Base-by-base conservation (phyloP, 176 grass and related monocot species). In the Chloris gayana region DNA sequence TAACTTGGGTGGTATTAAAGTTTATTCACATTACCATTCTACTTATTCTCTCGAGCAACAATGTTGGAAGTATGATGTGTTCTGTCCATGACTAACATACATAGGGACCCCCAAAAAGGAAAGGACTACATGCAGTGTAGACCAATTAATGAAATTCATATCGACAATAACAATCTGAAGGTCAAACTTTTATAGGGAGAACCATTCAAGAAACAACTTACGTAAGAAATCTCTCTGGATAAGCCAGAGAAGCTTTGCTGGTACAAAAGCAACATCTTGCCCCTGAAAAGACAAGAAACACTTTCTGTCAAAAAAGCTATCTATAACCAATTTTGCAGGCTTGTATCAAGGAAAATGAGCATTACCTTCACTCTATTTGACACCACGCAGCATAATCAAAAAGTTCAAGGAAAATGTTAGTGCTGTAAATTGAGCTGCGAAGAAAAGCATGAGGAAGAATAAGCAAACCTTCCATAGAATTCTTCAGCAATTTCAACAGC, bases 161-260 rank as follows among this genome's bases (percentile, higher is more conserved):
- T 63, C 32, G 35, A 41, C 27, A 49, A 33, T 19, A 11, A 7
- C 13, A 59, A 17, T 34, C 9, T 35, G 14, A 80, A 84, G 73
- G 25, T 67, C 30, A 49, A 49, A 9, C 19, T 37, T 77, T 65
- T 56, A 61, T 27, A 67, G 63, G 14, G 64, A 77, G 38, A 62
- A 56, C 9, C 3, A 87, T 61, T 47, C 35, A 62, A 59, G 34
- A 57, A 78, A 42, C 31, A 86, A 87, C 96, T 99, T 92, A 99
- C 96, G 96, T 6, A 99, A 79, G 54, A 99, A 99, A 88, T 99
- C 92, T 76, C 92, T 94, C 72, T 99, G 96, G 75, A 99, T 99
- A 88, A 99, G 92, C 96, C 96, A 99, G 14, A 99, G 84, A 82
- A 99, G 92, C 58, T 99, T 99, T 67, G 96, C 92, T 78, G 96